phyloP scores from a whole-genome alignment of 2,329 filamentous ascomycete species.

The Ambrosiella cleistominuta region DNA sequence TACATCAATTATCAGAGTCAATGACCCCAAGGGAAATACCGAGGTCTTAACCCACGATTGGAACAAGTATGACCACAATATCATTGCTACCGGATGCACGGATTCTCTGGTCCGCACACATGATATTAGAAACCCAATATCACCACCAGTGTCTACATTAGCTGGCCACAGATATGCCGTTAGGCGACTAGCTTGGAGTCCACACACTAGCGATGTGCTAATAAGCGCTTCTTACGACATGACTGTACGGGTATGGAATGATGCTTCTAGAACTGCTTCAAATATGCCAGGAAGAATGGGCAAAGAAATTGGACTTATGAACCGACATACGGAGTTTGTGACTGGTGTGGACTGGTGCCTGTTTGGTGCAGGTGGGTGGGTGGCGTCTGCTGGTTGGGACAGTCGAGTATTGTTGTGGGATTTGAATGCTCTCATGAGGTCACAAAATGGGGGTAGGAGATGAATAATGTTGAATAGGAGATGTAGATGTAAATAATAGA shows the following conservation, averaged over 20 bases:
- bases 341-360: conserved; percentile 96
- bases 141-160: conserved; percentile 56
- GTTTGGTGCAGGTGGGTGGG: conserved; percentile 91
- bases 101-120: conserved; percentile 78
- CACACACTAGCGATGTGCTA: conserved; percentile 76
- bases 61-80: conserved; percentile 86
- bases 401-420: conserved; percentile 87
- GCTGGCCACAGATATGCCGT: conserved; percentile 84
- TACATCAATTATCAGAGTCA: conserved; percentile 60
- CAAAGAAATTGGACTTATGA: conserved; percentile 70
- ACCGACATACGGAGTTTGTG: conserved; percentile 83
- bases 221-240: conserved; percentile 93
- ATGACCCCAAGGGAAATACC: conserved; percentile 36
- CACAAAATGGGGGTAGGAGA: neutral
- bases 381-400: conserved; percentile 87
- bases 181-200: conserved; percentile 73
- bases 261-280: conserved; percentile 33
- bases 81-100: conserved; percentile 78
- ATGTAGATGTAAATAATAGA: neutral
- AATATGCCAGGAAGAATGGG: conserved; percentile 31
- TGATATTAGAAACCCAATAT: conserved; percentile 61
- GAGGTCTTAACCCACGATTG: conserved; percentile 93
- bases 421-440: conserved; percentile 34
- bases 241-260: conserved; percentile 88
- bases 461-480: neutral